Evolutionary conservation across 2,329 filamentous ascomycete species (phyloP), one percentile per base, ranked within the genome.

Genomic region (Calonectria ilicicola): DNA sequence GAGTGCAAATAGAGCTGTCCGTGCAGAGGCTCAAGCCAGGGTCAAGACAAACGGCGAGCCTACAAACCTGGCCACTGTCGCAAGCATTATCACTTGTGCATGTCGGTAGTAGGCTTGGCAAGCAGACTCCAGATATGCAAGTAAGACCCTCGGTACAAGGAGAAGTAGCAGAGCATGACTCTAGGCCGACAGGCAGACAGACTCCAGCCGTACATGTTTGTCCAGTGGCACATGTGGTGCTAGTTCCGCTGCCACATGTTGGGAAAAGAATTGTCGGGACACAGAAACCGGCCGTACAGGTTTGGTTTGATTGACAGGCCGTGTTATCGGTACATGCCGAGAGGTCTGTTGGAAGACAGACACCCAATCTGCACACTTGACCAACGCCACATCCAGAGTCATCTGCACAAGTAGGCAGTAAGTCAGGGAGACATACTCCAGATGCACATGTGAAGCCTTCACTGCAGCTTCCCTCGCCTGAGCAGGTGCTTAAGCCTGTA

Each of bases 281-380:
- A 32, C 68, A 70, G 42, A 70, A 42, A 15, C 68, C 68, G 7
- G 40, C 66, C 6, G 56, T 49, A 21, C 67, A 69, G 17, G 35
- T 46, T 10, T 69, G 19, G 6, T 10, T 23, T 2, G 29, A 29
- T 12, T 5, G 10, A n/a, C 62, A 65, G n/a, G 62, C 19, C 2
- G 62, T 32, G 21, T 38, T 65, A 17, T 32, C 42, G 27, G 42
- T 7, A 19, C 62, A 65, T 23, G 44, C 42, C 1, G 44, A 65
- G 2, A 65, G n/a, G n/a, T 35, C 42, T 6, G 62, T 65, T 26
- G 63, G 63, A 6, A 65, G 44, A 29, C 63, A 65, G 5, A 65
- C 46, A 38, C 62, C 42, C 17, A 65, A 26, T 47, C 62, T 27
- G 44, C 62, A 65, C 21, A 65, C 62, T 49, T 65, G 53, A 4